Base-by-base conservation (phyloP, 2,329 filamentous ascomycete species). In the Phialocephala subalpina region DNA sequence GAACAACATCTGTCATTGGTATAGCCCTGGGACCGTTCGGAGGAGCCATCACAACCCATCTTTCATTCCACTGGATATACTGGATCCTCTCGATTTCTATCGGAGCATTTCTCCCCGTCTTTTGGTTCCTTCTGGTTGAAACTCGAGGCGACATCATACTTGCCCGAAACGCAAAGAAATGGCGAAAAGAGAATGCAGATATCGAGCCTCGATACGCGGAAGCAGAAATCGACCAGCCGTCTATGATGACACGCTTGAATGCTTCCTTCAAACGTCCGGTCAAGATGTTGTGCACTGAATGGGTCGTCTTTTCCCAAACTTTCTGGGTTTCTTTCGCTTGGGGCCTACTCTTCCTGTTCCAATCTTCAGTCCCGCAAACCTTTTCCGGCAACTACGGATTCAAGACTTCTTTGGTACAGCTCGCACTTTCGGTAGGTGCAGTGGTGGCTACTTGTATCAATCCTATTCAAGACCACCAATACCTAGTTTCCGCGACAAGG, bases 1-100 rank as follows among this genome's bases (percentile, higher is more conserved):
- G 93, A 59, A 92, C 93, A 70, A 92, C 90, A 0, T 93, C 90
- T 0, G 91, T 93, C 20, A 89, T 86, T n/a, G 91, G 91, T 9
- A 92, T 89, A 22, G 73, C 68, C 18, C 49, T 75, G 2, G 75
- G 75, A 11, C 75, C 75, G 2, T 69, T 76, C n/a, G 75, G 75
- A 18, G 71, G 71, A 5, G 65, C 67, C 1, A 71, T 75, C 36
- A 58, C 72, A 4, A 47, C 66, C 16, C 45, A 60, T 45, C 63
- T 76, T 2, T 65, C 62, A 42, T 77, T 74, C 69, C 69, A 74
- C 20, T 77, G 75, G 75, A 73, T 76, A 27, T 67, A 67, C 8
- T 73, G 74, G 33, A 65, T 73, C 7, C 65, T 78, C 55, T 61
- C 77, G 0, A 82, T 83, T 63, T 73, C 75, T 68, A 83, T 83